Evolutionary conservation across 805 yeast genomes (phyloP), one percentile per base, ranked within the genome.

Genomic region (Blastobotrys muscicola): DNA sequence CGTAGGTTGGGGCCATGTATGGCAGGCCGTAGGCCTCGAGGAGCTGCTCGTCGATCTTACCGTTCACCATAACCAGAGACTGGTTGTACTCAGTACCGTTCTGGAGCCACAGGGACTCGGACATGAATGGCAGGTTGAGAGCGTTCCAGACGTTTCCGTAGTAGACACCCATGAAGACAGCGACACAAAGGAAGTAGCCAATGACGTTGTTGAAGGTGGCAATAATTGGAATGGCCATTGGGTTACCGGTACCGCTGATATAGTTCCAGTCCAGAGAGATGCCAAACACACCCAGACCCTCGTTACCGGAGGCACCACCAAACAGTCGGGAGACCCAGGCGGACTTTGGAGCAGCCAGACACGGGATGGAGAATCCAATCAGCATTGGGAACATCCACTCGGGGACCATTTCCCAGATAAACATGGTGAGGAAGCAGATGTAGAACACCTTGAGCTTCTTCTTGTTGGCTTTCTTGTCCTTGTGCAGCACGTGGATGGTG

Each of bases 401-500:
- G 8, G 63, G 64, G 39, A 59, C 48, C 45, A 59, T 58, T 41
- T 59, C 64, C 50, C 51, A 59, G 36, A 56, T 12, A 46, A 59
- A 55, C 51, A 58, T 49, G 33, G 42, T 38, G n/a, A 44, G 37
- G 32, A 50, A 48, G 33, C 46, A 38, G 32, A 42, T 16, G 33
- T 37, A 58, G 54, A 43, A 55, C 44, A 52, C 44, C 49, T 50
- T 57, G 20, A 59, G 48, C 39, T 57, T 58, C 36, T 47, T 46
- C 42, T 50, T 47, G 44, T 54, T 48, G 32, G 41, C 31, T 16
- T 29, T 5, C 36, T 33, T 37, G 36, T 45, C 53, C 44, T 53
- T 51, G 48, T 59, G 63, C 57, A 78, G 64, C 55, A 76, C 69
- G 61, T 72, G 68, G 67, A 75, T 69, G 56, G 78, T 67, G 23